Evolutionary conservation across 176 grass and related monocot genomes (phyloP), one percentile per base, ranked within the genome.

Genomic region (Oryza meyeriana): DNA sequence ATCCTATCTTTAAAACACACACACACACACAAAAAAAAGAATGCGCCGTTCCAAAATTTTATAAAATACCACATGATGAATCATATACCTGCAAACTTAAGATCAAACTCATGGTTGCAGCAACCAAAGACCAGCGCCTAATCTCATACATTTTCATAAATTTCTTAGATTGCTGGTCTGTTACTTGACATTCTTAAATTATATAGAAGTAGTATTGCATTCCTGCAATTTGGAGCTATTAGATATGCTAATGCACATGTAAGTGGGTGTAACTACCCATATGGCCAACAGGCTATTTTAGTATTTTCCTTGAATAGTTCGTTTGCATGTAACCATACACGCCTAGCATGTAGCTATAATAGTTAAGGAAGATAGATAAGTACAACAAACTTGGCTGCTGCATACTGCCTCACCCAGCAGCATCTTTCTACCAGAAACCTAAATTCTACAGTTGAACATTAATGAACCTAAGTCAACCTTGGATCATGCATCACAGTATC

Each of bases 191-290:
- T 39, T 39, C 73, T 75, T 24, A 8, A 18, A 18, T 63, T 48
- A 35, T 66, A 18, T 65, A 30, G 41, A 57, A 14, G 45, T 73
- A 5, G 11, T 64, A 79, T 29, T 71, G 11, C 18, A 50, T 27
- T 64, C 7, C 47, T 64, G 20, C 30, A 77, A 76, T 64, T 40
- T 83, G 26, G 57, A 64, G n/a, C 12, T 85, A 79, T 20, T 58
- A 72, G 20, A 22, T 79, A 65, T 8, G 50, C 69, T 38, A 69
- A 69, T 55, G 41, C 26, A 48, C n/a, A 42, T 44, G 24, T 47
- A 48, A 72, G 8, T 47, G 26, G 41, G 41, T 41, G 66, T 38
- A 80, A 52, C 40, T 65, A 67, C 32, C 31, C 14, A 80, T 72
- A 47, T 47, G 14, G 14, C 8, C 41, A 72, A 41, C 26, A 72